Evolutionary conservation across 2,329 filamentous ascomycete species (phyloP), one percentile per base, ranked within the genome.

Genomic region (Trichothecium roseum): DNA sequence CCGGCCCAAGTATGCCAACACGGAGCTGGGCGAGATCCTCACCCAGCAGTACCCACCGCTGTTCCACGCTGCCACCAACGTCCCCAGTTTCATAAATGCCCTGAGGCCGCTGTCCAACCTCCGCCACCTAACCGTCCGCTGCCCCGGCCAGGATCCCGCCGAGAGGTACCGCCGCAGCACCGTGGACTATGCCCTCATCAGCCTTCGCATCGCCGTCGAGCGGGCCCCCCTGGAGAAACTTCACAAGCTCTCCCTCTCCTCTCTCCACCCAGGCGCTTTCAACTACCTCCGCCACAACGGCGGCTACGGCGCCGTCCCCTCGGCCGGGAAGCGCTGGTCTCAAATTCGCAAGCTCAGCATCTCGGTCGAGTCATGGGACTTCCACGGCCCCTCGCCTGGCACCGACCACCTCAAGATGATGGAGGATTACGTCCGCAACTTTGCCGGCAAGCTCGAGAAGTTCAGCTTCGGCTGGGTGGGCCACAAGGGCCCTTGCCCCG

Each of bases 161-260:
- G 78, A 85, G 53, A 69, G 81, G 30, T 85, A 87, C 52, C 73
- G 85, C 27, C 74, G 84, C 32, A 79, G 78, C 55, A 77, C 81
- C 33, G 84, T 94, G 40, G 87, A 94, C 66, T 94, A 91, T 52
- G 85, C 85, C 4, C 75, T 94, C 41, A 86, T 93, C 53, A 91
- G 84, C 44, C 62, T 94, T 37, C 81, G 86, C 43, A 86, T 94
- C 43, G 81, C 87, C 10, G 61, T 93, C 20, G 87, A 94, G 62
- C 73, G 80, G 36, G 74, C 79, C 8, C 74, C 78, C 2, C 61
- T 91, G 33, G 64, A 63, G 34, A 70, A 68, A 39, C 70, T 94
- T 12, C 64, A 69, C 42, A 80, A 79, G 40, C 67, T 94, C 3
- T 82, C 82, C 1, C 69, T 94, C 2, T 72, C 75, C 10, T 74